A percentile compares a stretch with the other conserved stretches of the same genome.
Evolutionary conservation across 2,329 filamentous ascomycete genomes (phyloP).

Genomic region (Microcyclospora tardicrescens): DNA sequence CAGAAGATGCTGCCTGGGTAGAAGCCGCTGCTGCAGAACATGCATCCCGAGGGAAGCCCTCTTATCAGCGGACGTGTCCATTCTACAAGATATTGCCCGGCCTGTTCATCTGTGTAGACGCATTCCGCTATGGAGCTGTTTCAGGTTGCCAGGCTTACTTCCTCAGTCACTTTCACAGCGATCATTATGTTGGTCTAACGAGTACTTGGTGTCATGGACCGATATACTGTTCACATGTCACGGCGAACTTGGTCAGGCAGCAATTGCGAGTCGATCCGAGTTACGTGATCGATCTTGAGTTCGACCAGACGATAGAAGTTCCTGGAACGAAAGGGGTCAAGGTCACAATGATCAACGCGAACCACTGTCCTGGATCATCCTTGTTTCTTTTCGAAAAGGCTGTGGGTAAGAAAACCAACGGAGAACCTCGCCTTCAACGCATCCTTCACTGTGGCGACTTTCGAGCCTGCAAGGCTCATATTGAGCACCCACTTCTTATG

Average conservation of each 20-base stretch:
- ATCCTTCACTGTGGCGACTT: slow-evolving; percentile 96
- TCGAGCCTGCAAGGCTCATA: slow-evolving; percentile 71
- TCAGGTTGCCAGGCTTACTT: slow-evolving; percentile 91
- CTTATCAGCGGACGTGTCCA: slow-evolving; percentile 81
- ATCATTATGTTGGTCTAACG: slow-evolving; percentile 88
- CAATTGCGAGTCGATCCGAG: slow-evolving; percentile 76
- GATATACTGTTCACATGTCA: slow-evolving; percentile 92
- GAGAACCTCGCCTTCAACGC: slow-evolving; percentile 49
- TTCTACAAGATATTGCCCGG: slow-evolving; percentile 98
- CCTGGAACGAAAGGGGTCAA: slow-evolving; percentile 69
- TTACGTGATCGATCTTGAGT: slow-evolving; percentile 75
- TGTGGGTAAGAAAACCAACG: slow-evolving; percentile 45
- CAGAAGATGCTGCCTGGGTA: slow-evolving; percentile 82
- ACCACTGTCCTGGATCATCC: slow-evolving; percentile 92
- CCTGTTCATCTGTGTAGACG: slow-evolving; percentile 86
- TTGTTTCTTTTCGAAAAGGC: slow-evolving; percentile 83
- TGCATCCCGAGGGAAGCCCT: slow-evolving; percentile 67
- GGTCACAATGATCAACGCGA: slow-evolving; percentile 91
- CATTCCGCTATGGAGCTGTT: slow-evolving; percentile 88
- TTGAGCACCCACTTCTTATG: slow-evolving; percentile 67
- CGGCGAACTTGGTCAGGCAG: slow-evolving; percentile 73
- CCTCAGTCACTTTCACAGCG: slow-evolving; percentile 93
- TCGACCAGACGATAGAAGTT: slow-evolving; percentile 66
- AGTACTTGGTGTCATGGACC: slow-evolving; percentile 83
- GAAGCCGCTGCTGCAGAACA: slow-evolving; percentile 69